Conservation (phyloP, 2,329 filamentous ascomycete species). For the Arthrobotrys iridis region DNA sequence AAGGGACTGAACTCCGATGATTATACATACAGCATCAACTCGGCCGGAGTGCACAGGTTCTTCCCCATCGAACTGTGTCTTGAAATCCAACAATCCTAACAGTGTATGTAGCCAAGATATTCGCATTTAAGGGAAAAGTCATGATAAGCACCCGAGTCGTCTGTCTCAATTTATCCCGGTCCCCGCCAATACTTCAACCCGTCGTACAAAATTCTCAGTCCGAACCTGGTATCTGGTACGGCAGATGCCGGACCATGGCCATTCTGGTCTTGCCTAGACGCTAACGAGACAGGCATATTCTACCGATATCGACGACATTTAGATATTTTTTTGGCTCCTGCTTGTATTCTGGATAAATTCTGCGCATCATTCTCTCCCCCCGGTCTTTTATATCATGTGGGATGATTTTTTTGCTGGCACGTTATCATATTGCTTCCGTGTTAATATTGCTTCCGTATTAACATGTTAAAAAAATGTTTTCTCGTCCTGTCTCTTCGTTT, state of each 20-base stretch:
- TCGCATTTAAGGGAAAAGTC: too few species aligned
- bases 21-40: background rate
- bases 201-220: background rate
- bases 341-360: slow-evolving; percentile 32
- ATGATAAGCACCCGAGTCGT: background rate
- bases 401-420: background rate
- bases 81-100: too few species aligned
- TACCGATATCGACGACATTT: slow-evolving; percentile 9
- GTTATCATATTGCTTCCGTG: slow-evolving; percentile 13
- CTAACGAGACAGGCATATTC: slow-evolving; percentile 4
- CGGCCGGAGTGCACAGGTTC: too few species aligned
- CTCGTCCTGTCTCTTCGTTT: background rate
- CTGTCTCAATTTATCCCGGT: too few species aligned
- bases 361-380: too few species aligned
- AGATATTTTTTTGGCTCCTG: too few species aligned
- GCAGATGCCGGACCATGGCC: background rate
- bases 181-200: background rate
- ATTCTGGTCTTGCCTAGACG: background rate
- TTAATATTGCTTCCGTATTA: too few species aligned
- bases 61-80: too few species aligned
- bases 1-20: background rate
- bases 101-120: too few species aligned
- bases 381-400: background rate
- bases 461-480: background rate
- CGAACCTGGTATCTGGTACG: background rate